phyloP scores from a whole-genome alignment of 1,139 yeast genomes.

The Kurtzmaniella natalensis region DNA sequence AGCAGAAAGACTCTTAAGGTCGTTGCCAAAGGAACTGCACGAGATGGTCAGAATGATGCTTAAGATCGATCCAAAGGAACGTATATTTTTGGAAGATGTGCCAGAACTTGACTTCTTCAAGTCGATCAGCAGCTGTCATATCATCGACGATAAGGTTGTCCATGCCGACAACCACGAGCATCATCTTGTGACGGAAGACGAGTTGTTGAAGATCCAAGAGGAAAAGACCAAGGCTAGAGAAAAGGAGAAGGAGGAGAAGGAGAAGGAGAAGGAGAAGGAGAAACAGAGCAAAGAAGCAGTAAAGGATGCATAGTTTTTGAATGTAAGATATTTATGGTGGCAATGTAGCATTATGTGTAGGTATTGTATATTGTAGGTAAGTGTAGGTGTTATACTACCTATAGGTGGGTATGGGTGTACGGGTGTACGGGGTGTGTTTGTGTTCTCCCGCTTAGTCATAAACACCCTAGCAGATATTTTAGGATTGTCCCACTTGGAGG shows the following conservation, averaged over 20 bases:
- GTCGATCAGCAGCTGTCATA: slow-evolving; percentile 27
- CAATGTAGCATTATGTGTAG: too few species aligned
- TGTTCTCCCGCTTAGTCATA: too few species aligned
- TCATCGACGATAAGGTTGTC: slow-evolving; percentile 7
- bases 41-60: slow-evolving; percentile 33
- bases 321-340: too few species aligned
- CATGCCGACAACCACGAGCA: slow-evolving; percentile 42
- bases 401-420: slow-evolving; percentile 11
- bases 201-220: slow-evolving; percentile 36
- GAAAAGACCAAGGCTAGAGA: too few species aligned
- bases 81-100: slow-evolving; percentile 30
- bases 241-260: too few species aligned
- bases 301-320: too few species aligned
- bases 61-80: slow-evolving; percentile 21
- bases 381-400: too few species aligned
- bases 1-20: slow-evolving; percentile 30
- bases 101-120: slow-evolving; percentile 23
- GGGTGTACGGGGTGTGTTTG: not conserved
- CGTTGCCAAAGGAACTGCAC: slow-evolving; percentile 34
- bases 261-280: too few species aligned
- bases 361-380: too few species aligned
- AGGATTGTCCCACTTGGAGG: too few species aligned
- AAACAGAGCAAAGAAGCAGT: too few species aligned
- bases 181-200: slow-evolving; percentile 56
- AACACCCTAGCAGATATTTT: too few species aligned